Base-by-base conservation (phyloP, 805 yeast genomes). In the Wickerhamiella sorbophila region DNA sequence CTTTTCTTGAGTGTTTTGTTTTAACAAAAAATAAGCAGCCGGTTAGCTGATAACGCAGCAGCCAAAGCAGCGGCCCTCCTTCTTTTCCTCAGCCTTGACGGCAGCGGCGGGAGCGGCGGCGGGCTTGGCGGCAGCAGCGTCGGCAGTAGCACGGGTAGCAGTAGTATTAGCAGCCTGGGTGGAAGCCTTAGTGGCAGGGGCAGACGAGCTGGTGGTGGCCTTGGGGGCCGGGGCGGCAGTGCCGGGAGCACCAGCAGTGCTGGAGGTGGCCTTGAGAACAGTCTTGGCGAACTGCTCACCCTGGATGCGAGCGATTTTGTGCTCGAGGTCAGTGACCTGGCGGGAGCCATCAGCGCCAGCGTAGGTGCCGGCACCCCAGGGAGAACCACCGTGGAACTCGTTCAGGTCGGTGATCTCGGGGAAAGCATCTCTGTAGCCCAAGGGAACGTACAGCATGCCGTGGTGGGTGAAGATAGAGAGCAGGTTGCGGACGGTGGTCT, bases 361-460 rank as follows among this genome's bases (percentile, higher is more conserved):
- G 50, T 71, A 68, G 44, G 82, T 66, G 56, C 88, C 91, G 35
- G 94, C 85, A 62, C 93, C 93, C 80, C 85, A 84, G 41, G 94
- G 73, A 42, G 87, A 74, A 53, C 80, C 79, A 54, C 93, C 94
- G 57, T 79, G 87, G 43, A 71, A 68, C 64, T 78, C 87, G 17
- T 67, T 69, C 44, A 79, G 55, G 59, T 70, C 70, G 49, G 72
- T 52, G 39, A 70, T 57, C 52, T 76, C 59, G 45, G 71, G 70
- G 39, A 72, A 69, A 57, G 75, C 74, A 33, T 67, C 69, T 41
- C 70, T 75, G 68, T 75, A 82, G 54, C 94, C 94, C 52, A 83
- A 69, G 48, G 94, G 94, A 45, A 84, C 75, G 60, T 61, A 83
- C 51, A 78, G 65, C 66, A 83, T 69, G 57, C 94, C 94, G 58